Conservation (phyloP, 441 rosid genomes). For the Codiaeum variegatum region DNA sequence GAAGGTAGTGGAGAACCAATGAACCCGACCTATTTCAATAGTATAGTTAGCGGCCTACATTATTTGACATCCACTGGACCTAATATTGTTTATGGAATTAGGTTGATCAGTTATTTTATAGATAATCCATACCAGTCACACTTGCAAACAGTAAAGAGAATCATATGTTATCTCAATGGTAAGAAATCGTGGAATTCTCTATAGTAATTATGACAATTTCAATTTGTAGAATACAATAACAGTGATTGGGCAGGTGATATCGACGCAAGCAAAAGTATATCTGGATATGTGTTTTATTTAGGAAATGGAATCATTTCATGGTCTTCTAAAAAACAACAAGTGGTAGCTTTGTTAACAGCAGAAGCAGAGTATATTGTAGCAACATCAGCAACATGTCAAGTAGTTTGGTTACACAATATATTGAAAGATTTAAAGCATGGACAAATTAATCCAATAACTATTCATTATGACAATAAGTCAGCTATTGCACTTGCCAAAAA, state of each 20-base stretch:
- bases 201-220: no score
- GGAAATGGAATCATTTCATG: no score
- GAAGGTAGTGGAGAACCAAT: no score
- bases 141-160: background rate
- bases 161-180: background rate
- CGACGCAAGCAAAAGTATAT: no score
- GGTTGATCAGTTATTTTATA: background rate
- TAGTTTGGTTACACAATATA: no score
- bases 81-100: background rate
- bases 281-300: no score
- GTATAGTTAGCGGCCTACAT: background rate
- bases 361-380: background rate
- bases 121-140: background rate
- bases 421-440: background rate
- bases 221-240: background rate
- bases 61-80: background rate
- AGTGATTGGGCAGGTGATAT: background rate
- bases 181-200: background rate
- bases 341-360: background rate
- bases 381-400: background rate
- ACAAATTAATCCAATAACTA: background rate
- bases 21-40: background rate
- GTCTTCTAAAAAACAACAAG: no score
- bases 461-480: no score
- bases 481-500: no score